Evolutionary conservation across 2,329 filamentous ascomycete genomes (phyloP), one percentile per base, ranked within the genome.

Genomic region (Colletotrichum acutatum): DNA sequence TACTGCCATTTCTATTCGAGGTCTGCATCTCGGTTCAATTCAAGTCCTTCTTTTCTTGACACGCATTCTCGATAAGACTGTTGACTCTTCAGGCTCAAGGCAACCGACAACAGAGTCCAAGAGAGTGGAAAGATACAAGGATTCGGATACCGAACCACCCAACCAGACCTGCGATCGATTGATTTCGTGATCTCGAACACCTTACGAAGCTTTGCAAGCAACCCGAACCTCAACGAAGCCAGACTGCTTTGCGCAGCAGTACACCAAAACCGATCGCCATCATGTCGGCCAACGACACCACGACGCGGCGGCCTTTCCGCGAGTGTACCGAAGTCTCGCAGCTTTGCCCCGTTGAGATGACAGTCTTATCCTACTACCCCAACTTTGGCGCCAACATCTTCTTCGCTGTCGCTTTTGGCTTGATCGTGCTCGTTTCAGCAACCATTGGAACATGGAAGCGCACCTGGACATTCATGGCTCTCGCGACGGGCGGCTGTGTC

Each of bases 321-420:
- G 69, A 77, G 22, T 87, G 85, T 75, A 81, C 76, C 6, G 78
- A 82, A 19, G 80, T 90, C 73, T 82, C 82, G 9, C 70, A 77
- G 2, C 68, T 76, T 52, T 90, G 89, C 74, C 87, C 88, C n/a
- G 87, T 90, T 75, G 72, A 81, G 53, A 82, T 80, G 34, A 90
- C 88, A 3, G 87, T 89, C 14, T 81, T 89, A 42, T 88, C 88
- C 60, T 91, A 91, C 80, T 84, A 84, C 42, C 90, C 90, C 7
- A 90, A 88, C 76, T 78, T 85, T n/a, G 86, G 86, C 60, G 86
- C 88, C 75, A 89, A 90, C 78, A 82, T 85, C 76, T 87, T 91
- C 77, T 88, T 89, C 78, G 81, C 85, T 54, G 80, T 85, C 64
- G 83, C 82, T 24, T 91, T 90, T 72, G 87, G 82, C 8, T 52